Evolutionary conservation across 2,329 filamentous ascomycete species (phyloP), one percentile per base, ranked within the genome.

Genomic region (Berkeleyomyces basicola): DNA sequence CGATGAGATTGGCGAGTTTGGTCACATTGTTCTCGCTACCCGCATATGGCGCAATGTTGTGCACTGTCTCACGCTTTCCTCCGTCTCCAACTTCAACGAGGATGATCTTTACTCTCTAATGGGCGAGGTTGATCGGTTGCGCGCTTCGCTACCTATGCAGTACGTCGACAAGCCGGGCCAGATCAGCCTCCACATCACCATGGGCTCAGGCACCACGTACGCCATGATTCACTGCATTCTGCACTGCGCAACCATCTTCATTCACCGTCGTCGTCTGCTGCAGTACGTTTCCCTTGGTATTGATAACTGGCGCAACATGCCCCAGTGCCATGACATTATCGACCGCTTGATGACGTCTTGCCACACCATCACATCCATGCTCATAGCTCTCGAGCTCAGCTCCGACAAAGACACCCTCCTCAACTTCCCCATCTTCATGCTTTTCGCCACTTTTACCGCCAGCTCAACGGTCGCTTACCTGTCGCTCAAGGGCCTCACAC

Each of bases 341-440:
- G 80, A 83, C 66, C 76, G 75, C 14, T 79, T 83, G 61, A 79
- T 84, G 65, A 78, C 78, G 6, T 79, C 81, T 3, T 82, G 80
- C 66, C 81, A 83, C 67, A 79, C 76, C 69, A 81, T 82, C 65
- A 79, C 82, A 58, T 76, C 78, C 4, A 76, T 82, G 62, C 73
- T 83, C 23, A 74, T 77, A 3, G 77, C 80, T 1, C 76, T 84
- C 2, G 81, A 83, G 70, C 71, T 75, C 9, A 79, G 80, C 7
- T 74, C 77, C 1, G 80, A 83, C 61, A 83, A 83, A 72, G 79
- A 83, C 61, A 74, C 75, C 33, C 74, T 78, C n/a, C 73, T 79
- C n/a, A 82, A 78, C 70, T 82, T 83, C 71, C 81, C 81, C 44
- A 80, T 84, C 62, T 82, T 82, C 65, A 83, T 84, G 81, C 74